Percentiles rank a stretch among this genome's conserved stretches.
phyloP scores from a whole-genome alignment of 2,329 filamentous ascomycete genomes.

The Cladorrhinum sp. region DNA sequence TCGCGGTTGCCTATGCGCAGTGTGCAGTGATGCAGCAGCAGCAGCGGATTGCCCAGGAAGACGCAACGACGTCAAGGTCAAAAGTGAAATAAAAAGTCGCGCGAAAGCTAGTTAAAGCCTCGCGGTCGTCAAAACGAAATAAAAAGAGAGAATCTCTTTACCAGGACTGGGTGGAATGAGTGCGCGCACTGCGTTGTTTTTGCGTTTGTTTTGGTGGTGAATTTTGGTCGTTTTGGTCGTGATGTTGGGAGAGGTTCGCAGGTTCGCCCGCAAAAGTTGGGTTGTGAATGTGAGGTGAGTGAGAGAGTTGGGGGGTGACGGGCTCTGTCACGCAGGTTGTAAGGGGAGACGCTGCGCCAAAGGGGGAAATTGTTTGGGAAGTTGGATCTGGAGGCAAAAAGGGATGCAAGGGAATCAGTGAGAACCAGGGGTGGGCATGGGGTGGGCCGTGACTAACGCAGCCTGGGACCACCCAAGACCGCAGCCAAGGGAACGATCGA shows the following conservation, averaged over 20 bases:
- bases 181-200: slow-evolving; percentile 30
- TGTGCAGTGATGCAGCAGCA: neutral
- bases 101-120: slow-evolving; percentile 50
- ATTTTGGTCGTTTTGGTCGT: slow-evolving; percentile 18
- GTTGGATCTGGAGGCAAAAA: slow-evolving; percentile 26
- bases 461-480: slow-evolving; percentile 17
- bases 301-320: slow-evolving; percentile 25
- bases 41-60: neutral
- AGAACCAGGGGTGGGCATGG: slow-evolving; percentile 25
- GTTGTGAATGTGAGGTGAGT: slow-evolving; percentile 27
- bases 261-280: slow-evolving; percentile 13
- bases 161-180: slow-evolving; percentile 32
- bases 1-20: slow-evolving; percentile 17
- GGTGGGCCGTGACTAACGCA: slow-evolving; percentile 22
- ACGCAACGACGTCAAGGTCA: slow-evolving; percentile 6
- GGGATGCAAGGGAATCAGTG: slow-evolving; percentile 25
- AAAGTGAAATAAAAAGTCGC: slow-evolving; percentile 13
- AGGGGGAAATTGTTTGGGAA: slow-evolving; percentile 30
- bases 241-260: neutral
- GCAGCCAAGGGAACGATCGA: slow-evolving; percentile 18
- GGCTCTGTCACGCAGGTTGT: slow-evolving; percentile 27
- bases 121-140: slow-evolving; percentile 27
- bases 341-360: slow-evolving; percentile 24
- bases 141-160: slow-evolving; percentile 30
- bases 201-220: neutral